Percentiles rank a stretch among this genome's conserved stretches.
phyloP scores from a whole-genome alignment of 164 flowering plant species.

The Magnolia changhungtana region DNA sequence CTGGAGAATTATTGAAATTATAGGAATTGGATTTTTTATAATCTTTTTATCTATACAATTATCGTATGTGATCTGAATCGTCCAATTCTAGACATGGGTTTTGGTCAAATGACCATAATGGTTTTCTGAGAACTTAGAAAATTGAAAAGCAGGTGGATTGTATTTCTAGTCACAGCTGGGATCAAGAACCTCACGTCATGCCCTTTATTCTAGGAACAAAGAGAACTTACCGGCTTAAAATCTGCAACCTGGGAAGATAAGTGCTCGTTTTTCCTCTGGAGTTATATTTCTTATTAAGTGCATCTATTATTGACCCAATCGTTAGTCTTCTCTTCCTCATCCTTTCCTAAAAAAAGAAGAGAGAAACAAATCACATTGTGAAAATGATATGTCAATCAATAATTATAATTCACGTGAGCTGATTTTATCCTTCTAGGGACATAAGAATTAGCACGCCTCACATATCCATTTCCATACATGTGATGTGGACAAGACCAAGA shows the following conservation, averaged over 20 bases:
- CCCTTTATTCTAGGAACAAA: background rate
- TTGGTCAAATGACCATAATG: background rate
- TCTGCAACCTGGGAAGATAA: conserved; percentile 42
- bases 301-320: conserved; percentile 42
- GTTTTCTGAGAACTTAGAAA: background rate
- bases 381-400: background rate
- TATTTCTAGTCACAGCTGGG: no score
- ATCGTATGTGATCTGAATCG: background rate
- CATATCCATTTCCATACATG: background rate
- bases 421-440: background rate
- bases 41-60: background rate
- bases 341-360: conserved; percentile 41
- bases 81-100: background rate
- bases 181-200: background rate
- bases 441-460: background rate
- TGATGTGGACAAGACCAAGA: background rate
- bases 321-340: conserved; percentile 44
- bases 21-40: background rate
- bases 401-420: background rate
- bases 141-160: background rate
- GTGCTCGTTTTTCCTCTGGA: conserved; percentile 19
- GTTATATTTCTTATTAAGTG: conserved; percentile 39
- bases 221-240: conserved; percentile 48
- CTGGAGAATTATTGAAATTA: background rate
- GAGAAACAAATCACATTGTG: background rate